Evolutionary conservation across 1,139 yeast genomes (phyloP).

Genomic region (Pichia sp.): DNA sequence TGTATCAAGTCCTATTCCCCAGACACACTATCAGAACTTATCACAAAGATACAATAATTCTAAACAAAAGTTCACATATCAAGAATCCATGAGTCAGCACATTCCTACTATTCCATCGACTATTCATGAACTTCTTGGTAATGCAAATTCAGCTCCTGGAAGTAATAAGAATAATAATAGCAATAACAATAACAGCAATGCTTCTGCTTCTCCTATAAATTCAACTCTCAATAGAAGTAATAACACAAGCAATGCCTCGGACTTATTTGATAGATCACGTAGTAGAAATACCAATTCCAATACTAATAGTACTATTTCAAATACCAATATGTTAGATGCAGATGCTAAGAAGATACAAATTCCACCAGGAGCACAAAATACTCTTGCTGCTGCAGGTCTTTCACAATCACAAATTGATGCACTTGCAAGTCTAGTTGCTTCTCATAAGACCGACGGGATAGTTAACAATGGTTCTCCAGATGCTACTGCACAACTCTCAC

Average conservation of each 20-base stretch:
- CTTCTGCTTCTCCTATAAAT: not conserved
- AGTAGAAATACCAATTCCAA: not conserved
- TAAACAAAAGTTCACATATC: slow-evolving; percentile 18
- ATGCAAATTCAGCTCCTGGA: slow-evolving; percentile 1
- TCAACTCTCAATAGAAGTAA: slow-evolving; percentile 1
- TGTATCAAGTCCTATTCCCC: slow-evolving; percentile 12
- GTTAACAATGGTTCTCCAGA: not conserved
- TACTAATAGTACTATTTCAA: not conserved
- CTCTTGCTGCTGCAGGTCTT: slow-evolving; percentile 63
- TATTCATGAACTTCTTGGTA: slow-evolving; percentile 27
- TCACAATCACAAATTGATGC: slow-evolving; percentile 69
- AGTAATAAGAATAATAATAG: slow-evolving; percentile 15
- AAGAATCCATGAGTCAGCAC: slow-evolving; percentile 18
- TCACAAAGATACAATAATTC: slow-evolving; percentile 19
- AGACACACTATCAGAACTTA: slow-evolving; percentile 19
- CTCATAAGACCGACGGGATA: slow-evolving; percentile 45
- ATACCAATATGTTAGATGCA: not conserved
- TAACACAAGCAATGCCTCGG: not conserved
- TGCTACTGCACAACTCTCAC: slow-evolving; percentile 3
- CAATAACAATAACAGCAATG: slow-evolving; percentile 15
- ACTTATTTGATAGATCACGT: not conserved
- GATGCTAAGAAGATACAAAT: slow-evolving; percentile 46
- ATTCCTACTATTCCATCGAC: slow-evolving; percentile 28
- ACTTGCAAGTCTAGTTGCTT: slow-evolving; percentile 68
- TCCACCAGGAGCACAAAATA: slow-evolving; percentile 68